Conservation (phyloP, 2,329 filamentous ascomycete genomes). For the Sclerotinia subarctica region DNA sequence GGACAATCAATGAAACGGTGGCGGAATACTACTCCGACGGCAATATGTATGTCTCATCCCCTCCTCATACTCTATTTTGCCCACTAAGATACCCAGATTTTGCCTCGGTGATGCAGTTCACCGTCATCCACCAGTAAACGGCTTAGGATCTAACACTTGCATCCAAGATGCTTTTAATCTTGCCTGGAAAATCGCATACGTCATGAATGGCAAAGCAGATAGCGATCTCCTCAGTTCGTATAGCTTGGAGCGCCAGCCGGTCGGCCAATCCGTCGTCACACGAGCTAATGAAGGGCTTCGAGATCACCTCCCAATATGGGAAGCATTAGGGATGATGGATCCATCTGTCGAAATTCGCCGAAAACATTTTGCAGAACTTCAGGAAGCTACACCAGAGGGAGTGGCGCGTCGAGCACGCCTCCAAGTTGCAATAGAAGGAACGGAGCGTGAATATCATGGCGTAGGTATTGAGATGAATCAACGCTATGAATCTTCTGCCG, state of each 20-base stretch:
- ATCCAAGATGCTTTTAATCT: conserved; percentile 56
- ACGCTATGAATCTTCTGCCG: conserved; percentile 25
- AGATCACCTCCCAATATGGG: conserved; percentile 48
- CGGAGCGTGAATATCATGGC: conserved; percentile 27
- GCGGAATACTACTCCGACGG: conserved; percentile 50
- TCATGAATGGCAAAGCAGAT: conserved; percentile 42
- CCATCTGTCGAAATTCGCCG: conserved; percentile 26
- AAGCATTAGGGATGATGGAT: conserved; percentile 45
- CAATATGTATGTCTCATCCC: conserved; percentile 33
- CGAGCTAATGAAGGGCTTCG: conserved; percentile 53
- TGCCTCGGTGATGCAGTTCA: conserved; percentile 56
- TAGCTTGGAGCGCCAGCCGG: conserved; percentile 48
- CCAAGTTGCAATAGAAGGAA: conserved; percentile 5
- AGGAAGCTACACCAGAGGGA: conserved; percentile 19
- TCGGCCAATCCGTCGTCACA: conserved; percentile 41
- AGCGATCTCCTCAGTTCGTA: conserved; percentile 45
- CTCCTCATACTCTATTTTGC: neutral
- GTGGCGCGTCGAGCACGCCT: conserved; percentile 24
- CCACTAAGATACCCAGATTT: conserved; percentile 36
- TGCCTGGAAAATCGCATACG: conserved; percentile 54
- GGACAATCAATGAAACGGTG: conserved; percentile 60
- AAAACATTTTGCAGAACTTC: conserved; percentile 21
- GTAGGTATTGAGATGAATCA: conserved; percentile 33
- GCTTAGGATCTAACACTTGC: conserved; percentile 57
- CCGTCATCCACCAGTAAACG: conserved; percentile 56